Conservation (phyloP, 2,329 filamentous ascomycete species). For the Ceratocystis huliohia region DNA sequence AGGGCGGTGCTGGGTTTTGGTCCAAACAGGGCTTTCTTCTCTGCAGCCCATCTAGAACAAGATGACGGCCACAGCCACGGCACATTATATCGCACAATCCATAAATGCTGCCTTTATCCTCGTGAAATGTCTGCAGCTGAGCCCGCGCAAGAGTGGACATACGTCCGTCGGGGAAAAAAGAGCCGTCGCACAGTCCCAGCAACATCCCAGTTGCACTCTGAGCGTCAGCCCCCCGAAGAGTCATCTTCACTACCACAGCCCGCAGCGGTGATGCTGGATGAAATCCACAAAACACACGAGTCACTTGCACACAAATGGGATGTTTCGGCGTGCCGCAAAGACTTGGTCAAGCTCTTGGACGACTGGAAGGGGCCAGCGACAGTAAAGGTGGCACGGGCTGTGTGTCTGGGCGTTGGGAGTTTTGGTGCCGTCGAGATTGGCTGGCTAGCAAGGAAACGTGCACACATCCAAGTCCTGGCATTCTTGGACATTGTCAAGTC, state of each 20-base stretch:
- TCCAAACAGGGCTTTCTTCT: neutral
- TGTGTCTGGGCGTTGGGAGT: conserved; percentile 44
- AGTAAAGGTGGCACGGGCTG: conserved; percentile 26
- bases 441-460: conserved; percentile 34
- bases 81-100: neutral
- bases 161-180: conserved; percentile 7
- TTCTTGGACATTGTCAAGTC: conserved; percentile 37
- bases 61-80: neutral
- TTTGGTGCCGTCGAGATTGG: conserved; percentile 38
- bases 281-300: conserved; percentile 11
- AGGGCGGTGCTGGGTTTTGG: neutral
- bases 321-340: neutral
- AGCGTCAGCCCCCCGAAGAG: neutral
- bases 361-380: neutral
- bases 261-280: neutral
- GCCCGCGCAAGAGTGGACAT: conserved; percentile 13
- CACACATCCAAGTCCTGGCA: conserved; percentile 41
- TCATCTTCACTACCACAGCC: neutral
- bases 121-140: neutral
- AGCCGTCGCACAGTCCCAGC: neutral
- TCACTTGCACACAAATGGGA: neutral
- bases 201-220: neutral
- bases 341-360: neutral
- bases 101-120: neutral
- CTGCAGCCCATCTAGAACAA: neutral